phyloP scores from a whole-genome alignment of 768 basidiomycete genomes.

The Pleurotus giganteus region DNA sequence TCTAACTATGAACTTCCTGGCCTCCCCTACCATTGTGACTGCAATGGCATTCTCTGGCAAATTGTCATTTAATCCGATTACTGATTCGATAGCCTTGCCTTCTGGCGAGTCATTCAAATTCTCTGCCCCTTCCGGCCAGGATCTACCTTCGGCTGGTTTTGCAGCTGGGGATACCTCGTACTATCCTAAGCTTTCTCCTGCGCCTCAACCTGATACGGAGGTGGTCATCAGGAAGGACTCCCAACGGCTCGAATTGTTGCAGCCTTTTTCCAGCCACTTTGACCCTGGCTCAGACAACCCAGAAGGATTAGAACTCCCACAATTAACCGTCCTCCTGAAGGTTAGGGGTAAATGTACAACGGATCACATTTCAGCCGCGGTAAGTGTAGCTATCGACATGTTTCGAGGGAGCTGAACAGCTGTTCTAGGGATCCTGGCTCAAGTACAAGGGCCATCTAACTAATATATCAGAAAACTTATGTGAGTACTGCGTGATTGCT shows the following conservation, averaged over 20 bases:
- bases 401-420: not conserved
- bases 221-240: constrained; percentile 78
- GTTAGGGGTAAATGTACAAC: constrained; percentile 99
- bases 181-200: constrained; percentile 74
- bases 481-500: too few species aligned
- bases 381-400: constrained; percentile 30
- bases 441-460: constrained; percentile 98
- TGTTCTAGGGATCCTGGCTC: constrained; percentile 85
- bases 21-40: constrained; percentile 95
- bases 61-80: constrained; percentile 90
- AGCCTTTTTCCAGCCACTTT: constrained; percentile 85
- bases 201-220: constrained; percentile 71
- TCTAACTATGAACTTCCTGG: constrained; percentile 96
- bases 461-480: constrained; percentile 93
- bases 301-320: constrained; percentile 71
- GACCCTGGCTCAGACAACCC: constrained; percentile 39
- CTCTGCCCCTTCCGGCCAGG: constrained; percentile 76
- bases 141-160: constrained; percentile 84
- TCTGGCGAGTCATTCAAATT: constrained; percentile 84
- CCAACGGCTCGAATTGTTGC: constrained; percentile 80
- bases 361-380: constrained; percentile 97
- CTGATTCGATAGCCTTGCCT: constrained; percentile 64
- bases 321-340: constrained; percentile 82
- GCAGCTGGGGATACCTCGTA: constrained; percentile 69
- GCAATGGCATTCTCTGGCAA: constrained; percentile 96